Percentiles rank a stretch among this genome's conserved stretches.
Conservation (phyloP, 179 eudicot species). For the Silene noctiflora region DNA sequence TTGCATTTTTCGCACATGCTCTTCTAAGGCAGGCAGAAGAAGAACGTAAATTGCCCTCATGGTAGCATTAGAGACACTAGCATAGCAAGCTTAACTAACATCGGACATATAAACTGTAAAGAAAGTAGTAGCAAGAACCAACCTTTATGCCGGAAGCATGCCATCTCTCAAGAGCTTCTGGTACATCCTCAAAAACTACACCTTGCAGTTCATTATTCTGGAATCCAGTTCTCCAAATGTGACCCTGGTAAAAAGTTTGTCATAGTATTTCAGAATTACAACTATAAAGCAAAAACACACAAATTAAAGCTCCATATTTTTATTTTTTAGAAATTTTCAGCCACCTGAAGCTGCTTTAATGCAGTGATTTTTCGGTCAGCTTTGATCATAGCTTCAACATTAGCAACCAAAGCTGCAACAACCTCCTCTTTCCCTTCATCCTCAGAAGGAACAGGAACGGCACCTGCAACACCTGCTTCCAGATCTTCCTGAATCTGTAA, state of each 20-base stretch:
- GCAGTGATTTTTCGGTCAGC: conserved; percentile 96
- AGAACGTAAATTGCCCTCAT: too few species aligned
- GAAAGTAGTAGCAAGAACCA: conserved; percentile 8
- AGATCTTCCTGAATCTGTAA: conserved; percentile 77
- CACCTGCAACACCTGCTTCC: conserved; percentile 59
- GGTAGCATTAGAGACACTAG: too few species aligned
- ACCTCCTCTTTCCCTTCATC: conserved; percentile 65
- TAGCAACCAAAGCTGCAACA: conserved; percentile 82
- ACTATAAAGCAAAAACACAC: background rate
- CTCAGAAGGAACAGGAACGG: conserved; percentile 67
- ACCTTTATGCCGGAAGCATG: conserved; percentile 83
- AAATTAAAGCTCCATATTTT: background rate
- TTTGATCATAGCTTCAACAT: conserved; percentile 86
- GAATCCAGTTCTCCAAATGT: conserved; percentile 91
- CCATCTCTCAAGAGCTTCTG: conserved; percentile 86
- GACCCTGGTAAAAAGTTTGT: conserved; percentile 57
- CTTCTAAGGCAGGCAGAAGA: too few species aligned
- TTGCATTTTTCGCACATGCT: too few species aligned
- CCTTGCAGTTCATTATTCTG: conserved; percentile 65
- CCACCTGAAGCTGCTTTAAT: conserved; percentile 85
- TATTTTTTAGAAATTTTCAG: background rate
- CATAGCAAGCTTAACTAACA: too few species aligned
- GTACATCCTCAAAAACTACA: conserved; percentile 84
- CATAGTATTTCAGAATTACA: conserved; percentile 10
- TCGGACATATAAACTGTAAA: background rate